Conservation (phyloP, 179 eudicot species). For the Actinidia polygama region DNA sequence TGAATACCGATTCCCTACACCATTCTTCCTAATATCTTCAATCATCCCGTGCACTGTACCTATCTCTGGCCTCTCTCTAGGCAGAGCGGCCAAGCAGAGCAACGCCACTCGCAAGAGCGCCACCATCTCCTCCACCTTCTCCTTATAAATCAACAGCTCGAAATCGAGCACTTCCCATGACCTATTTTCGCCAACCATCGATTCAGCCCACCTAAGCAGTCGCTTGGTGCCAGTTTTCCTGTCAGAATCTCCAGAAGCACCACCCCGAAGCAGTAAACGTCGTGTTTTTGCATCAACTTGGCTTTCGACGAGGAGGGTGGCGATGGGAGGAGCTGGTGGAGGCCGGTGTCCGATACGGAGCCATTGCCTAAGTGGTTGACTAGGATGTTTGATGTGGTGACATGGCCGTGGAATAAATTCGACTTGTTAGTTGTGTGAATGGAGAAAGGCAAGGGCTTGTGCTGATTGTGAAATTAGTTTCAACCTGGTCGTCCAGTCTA, state of each 20-base stretch:
- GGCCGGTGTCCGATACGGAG: conserved; percentile 50
- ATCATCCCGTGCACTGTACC: conserved; percentile 55
- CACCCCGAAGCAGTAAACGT: conserved; percentile 67
- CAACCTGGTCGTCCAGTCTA: conserved; percentile 69
- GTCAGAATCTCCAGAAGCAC: conserved; percentile 64
- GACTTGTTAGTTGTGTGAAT: conserved; percentile 34
- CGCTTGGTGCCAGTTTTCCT: conserved; percentile 46
- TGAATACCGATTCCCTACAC: neutral
- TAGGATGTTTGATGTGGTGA: conserved; percentile 63
- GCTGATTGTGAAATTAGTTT: conserved; percentile 63
- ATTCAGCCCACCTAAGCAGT: conserved; percentile 51
- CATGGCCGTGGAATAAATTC: conserved; percentile 62
- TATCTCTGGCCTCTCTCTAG: conserved; percentile 58
- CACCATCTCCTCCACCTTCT: conserved; percentile 50
- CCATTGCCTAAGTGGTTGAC: conserved; percentile 35
- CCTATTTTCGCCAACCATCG: conserved; percentile 33
- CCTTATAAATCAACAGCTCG: conserved; percentile 34
- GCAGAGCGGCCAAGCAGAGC: conserved; percentile 43
- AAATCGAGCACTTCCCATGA: conserved; percentile 39
- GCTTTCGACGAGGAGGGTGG: conserved; percentile 24
- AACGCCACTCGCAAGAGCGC: conserved; percentile 61
- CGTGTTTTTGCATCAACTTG: conserved; percentile 34
- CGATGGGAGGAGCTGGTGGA: conserved; percentile 22
- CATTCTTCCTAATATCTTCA: conserved; percentile 39
- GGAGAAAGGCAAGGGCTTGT: conserved; percentile 61